These are phyloP conservation scores for Alternaria angustiovoidea DNA, from an alignment of 2,329 filamentous ascomycete species.

Conservation along the genomic window DNA sequence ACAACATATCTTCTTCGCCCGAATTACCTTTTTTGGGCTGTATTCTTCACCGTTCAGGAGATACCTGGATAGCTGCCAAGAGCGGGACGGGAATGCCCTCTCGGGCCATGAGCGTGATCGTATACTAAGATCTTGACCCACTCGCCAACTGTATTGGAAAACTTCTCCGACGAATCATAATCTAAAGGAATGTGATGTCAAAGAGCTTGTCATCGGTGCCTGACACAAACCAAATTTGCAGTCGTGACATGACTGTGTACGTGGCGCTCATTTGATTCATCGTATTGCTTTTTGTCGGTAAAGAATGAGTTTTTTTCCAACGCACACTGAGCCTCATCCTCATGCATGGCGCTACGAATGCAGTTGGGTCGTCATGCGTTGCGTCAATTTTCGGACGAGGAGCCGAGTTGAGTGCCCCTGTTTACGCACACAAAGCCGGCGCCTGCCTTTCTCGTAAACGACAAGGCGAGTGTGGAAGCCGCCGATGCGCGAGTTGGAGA, in stretches of 20 bases:
- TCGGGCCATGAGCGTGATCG: constrained; percentile 1
- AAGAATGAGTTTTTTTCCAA: constrained; percentile 1
- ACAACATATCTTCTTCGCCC: neutral
- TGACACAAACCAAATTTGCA: neutral
- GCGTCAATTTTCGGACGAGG: constrained; percentile 4
- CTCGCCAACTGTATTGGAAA: neutral
- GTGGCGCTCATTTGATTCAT: constrained; percentile 3
- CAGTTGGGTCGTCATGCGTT: constrained; percentile 6
- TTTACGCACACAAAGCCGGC: neutral
- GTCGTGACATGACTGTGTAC: neutral
- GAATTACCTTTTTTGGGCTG: neutral
- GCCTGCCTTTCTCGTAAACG: neutral
- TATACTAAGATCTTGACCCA: neutral
- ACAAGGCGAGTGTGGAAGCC: constrained; percentile 8
- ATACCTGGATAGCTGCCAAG: neutral
- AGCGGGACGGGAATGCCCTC: neutral
- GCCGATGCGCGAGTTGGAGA: constrained; percentile 18
- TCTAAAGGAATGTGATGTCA: neutral
- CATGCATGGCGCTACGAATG: constrained; percentile 14
- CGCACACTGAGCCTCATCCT: constrained; percentile 25
- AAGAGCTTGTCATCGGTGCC: neutral
- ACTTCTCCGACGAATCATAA: neutral
- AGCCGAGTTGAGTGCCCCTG: neutral
- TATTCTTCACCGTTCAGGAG: neutral
- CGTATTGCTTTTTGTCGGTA: constrained; percentile 27